phyloP scores from a whole-genome alignment of 148 eudicot genomes.

The Vaccinium darrowii region DNA sequence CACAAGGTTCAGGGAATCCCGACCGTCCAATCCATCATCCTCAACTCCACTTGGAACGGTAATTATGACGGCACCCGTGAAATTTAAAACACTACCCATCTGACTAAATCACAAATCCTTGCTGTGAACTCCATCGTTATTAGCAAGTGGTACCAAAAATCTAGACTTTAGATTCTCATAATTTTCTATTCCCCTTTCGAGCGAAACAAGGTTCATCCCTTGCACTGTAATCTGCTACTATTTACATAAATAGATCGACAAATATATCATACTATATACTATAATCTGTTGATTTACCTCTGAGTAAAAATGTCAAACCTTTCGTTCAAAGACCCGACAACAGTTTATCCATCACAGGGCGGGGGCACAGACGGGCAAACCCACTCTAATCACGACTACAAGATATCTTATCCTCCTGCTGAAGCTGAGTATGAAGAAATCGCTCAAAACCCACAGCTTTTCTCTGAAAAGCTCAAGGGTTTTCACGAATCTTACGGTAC shows the following conservation, averaged over 20 bases:
- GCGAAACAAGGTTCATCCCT: slow-evolving; percentile 3
- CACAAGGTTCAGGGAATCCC: not conserved
- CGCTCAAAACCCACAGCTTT: slow-evolving; percentile 29
- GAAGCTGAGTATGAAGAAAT: slow-evolving; percentile 39
- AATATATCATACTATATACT: not conserved
- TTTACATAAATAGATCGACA: not conserved
- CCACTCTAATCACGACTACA: not conserved
- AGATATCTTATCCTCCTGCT: slow-evolving; percentile 28
- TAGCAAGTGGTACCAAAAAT: not conserved
- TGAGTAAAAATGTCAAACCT: slow-evolving; percentile 16
- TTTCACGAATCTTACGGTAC: slow-evolving; percentile 38
- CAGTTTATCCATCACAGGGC: not conserved
- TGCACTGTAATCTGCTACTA: not conserved
- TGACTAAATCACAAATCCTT: not conserved
- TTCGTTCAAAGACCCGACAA: slow-evolving; percentile 14
- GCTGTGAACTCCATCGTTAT: not conserved
- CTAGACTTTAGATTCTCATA: not conserved
- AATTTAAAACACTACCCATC: not conserved
- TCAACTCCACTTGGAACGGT: not conserved
- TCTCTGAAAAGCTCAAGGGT: slow-evolving; percentile 36
- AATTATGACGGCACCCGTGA: not conserved
- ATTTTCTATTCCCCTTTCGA: too few relatives aligned
- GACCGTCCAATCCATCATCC: not conserved
- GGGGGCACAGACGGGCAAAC: slow-evolving; percentile 4
- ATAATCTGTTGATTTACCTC: slow-evolving; percentile 10